These are phyloP conservation scores for Acacia crassicarpa DNA, from an alignment of 306 rosid species.

Conservation along the genomic window DNA sequence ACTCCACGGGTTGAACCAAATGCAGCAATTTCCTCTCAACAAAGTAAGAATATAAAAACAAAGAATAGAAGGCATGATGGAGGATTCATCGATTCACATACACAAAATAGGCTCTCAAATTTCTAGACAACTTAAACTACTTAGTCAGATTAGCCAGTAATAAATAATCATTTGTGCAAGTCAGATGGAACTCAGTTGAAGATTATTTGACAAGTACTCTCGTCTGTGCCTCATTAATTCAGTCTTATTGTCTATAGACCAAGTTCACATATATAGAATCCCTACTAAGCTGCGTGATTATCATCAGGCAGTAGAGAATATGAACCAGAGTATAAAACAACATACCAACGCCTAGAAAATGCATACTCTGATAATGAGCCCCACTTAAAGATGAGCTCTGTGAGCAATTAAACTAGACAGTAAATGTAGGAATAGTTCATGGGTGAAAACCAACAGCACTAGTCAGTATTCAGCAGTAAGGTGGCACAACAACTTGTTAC, in stretches of 20 bases:
- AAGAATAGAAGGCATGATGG: background rate
- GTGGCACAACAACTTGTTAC: background rate
- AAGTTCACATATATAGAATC: background rate
- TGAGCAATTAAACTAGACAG: background rate
- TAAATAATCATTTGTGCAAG: background rate
- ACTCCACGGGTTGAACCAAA: background rate
- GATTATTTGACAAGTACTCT: background rate
- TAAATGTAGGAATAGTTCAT: background rate
- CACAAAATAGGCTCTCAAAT: background rate
- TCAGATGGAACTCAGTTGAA: background rate
- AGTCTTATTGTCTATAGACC: background rate
- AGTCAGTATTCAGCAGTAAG: background rate
- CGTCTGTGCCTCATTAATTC: background rate
- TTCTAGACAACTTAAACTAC: background rate
- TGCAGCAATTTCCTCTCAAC: conserved; percentile 1
- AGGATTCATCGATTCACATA: background rate
- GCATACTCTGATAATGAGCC: background rate
- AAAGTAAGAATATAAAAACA: background rate
- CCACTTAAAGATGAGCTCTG: background rate
- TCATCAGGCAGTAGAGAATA: background rate
- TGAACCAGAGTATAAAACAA: background rate
- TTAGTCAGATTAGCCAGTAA: background rate
- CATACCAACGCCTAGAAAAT: background rate
- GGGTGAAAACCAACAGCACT: background rate
- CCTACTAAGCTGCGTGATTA: background rate